These are phyloP conservation scores for Pluteus cervinus DNA, from an alignment of 768 basidiomycete genomes.

Conservation along the genomic window DNA sequence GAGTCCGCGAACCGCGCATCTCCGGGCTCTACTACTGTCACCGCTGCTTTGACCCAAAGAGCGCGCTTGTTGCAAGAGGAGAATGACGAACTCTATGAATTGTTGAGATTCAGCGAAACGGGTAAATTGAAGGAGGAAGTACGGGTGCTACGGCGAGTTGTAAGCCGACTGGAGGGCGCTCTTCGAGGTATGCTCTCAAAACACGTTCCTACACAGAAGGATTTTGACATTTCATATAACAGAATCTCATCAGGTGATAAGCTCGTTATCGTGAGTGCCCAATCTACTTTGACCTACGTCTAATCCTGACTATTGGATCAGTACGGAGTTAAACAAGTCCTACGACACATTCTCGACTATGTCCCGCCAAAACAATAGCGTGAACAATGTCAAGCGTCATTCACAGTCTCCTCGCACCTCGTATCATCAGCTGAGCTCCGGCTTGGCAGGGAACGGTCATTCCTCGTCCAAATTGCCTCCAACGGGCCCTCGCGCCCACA, in stretches of 20 bases:
- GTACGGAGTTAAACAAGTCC: slow-evolving; percentile 73
- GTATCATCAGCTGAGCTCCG: slow-evolving; percentile 30
- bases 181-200: slow-evolving; percentile 54
- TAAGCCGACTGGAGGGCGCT: slow-evolving; percentile 66
- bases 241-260: slow-evolving; percentile 78
- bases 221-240: slow-evolving; percentile 6
- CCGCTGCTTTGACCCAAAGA: slow-evolving; percentile 71
- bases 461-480: slow-evolving; percentile 53
- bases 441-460: slow-evolving; percentile 20
- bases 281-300: slow-evolving; percentile 6
- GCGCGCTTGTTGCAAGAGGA: slow-evolving; percentile 74
- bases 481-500: slow-evolving; percentile 76
- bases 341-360: slow-evolving; percentile 54
- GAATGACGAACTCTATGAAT: slow-evolving; percentile 79
- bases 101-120: slow-evolving; percentile 69
- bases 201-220: slow-evolving; percentile 8
- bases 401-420: slow-evolving; percentile 43
- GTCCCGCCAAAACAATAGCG: slow-evolving; percentile 33
- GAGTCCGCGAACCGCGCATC: slow-evolving; percentile 24
- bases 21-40: slow-evolving; percentile 47
- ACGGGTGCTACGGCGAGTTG: slow-evolving; percentile 58
- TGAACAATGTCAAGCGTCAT: slow-evolving; percentile 30
- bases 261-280: slow-evolving; percentile 61
- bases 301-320: slow-evolving; percentile 20
- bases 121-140: slow-evolving; percentile 82